Percentiles rank a stretch among this genome's conserved stretches.
phyloP scores from a whole-genome alignment of 495 filamentous ascomycete genomes.

The Xylaria castorea region DNA sequence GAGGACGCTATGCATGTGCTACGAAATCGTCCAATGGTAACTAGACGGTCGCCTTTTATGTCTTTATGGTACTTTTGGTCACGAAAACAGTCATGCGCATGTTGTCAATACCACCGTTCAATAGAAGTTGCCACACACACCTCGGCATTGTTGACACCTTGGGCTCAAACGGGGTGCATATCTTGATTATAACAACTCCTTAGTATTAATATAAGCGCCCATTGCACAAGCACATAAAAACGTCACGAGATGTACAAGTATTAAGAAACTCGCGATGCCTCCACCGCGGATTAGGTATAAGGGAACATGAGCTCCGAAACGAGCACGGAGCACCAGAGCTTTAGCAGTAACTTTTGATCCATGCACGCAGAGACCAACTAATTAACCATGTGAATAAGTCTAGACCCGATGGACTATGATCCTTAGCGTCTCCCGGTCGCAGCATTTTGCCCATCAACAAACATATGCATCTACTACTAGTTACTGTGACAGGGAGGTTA shows the following conservation, averaged over 20 bases:
- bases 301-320: slow-evolving; percentile 4
- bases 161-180: not conserved
- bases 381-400: slow-evolving; percentile 14
- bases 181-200: not conserved
- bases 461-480: slow-evolving; percentile 24
- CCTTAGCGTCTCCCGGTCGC: slow-evolving; percentile 2
- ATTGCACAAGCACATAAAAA: not conserved
- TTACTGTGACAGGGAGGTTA: slow-evolving; percentile 6
- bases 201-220: not conserved
- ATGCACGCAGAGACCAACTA: not conserved
- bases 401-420: slow-evolving; percentile 1
- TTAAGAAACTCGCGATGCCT: not conserved
- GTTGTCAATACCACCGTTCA: slow-evolving; percentile 5
- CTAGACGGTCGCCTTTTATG: not conserved
- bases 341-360: not conserved
- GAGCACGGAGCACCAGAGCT: not conserved
- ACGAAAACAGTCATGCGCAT: slow-evolving; percentile 7
- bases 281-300: not conserved
- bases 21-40: not conserved
- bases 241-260: not conserved
- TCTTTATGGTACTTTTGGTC: not conserved
- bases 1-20: not conserved
- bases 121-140: slow-evolving; percentile 9
- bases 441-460: slow-evolving; percentile 11
- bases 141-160: not conserved